These are phyloP conservation scores for Sclerotinia glacialis DNA, from an alignment of 2,329 filamentous ascomycete genomes.

Conservation along the genomic window DNA sequence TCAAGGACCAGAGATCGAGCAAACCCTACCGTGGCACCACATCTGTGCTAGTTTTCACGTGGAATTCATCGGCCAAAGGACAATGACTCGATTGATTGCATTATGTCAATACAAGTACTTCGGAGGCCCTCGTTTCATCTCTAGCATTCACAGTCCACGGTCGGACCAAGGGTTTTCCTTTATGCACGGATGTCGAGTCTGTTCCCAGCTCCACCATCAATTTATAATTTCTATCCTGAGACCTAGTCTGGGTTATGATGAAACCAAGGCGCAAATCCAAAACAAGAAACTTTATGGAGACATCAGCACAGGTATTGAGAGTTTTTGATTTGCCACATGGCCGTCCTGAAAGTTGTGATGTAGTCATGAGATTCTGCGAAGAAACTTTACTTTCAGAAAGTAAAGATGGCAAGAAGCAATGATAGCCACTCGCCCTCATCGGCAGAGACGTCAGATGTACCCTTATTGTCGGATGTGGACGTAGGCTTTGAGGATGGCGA, in stretches of 20 bases:
- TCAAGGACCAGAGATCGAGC: neutral
- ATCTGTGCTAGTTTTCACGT: neutral
- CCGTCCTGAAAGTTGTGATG: neutral
- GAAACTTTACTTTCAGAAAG: neutral
- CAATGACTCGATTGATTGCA: neutral
- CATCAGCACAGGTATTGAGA: slow-evolving; percentile 1
- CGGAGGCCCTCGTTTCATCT: neutral
- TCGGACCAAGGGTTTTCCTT: slow-evolving; percentile 10
- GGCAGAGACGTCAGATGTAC: neutral
- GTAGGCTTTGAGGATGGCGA: neutral
- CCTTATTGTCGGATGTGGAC: slow-evolving; percentile 6
- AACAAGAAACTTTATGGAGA: neutral
- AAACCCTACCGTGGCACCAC: neutral
- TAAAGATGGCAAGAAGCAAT: slow-evolving; percentile 9
- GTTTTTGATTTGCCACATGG: neutral
- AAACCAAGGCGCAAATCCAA: neutral
- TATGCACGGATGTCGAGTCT: slow-evolving; percentile 12
- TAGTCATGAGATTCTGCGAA: neutral
- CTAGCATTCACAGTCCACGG: neutral
- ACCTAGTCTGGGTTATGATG: neutral
- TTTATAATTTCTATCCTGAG: slow-evolving; percentile 22
- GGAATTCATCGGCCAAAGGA: too few relatives aligned
- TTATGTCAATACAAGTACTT: neutral
- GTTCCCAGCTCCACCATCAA: slow-evolving; percentile 21
- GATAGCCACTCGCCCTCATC: neutral